Conservation (phyloP, 2,329 filamentous ascomycete species). For the Tolypocladium sp. region DNA sequence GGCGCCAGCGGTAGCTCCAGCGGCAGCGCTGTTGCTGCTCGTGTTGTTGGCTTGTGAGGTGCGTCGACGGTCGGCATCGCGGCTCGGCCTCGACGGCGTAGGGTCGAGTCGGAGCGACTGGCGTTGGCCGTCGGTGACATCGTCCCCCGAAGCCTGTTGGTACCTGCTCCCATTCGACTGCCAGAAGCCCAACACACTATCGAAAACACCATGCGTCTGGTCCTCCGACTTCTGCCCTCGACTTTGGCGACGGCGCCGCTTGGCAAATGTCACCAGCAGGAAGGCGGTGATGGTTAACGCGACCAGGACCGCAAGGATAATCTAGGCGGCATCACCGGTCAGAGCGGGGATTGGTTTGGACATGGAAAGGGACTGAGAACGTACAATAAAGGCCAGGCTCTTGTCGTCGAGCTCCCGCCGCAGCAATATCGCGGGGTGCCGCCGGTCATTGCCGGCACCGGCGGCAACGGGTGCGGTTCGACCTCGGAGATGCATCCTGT, state of each 20-base stretch:
- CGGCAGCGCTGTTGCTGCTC: conserved; percentile 10
- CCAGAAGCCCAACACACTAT: not conserved
- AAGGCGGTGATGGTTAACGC: not conserved
- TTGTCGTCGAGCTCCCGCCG: conserved; percentile 3
- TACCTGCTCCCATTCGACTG: conserved; percentile 10
- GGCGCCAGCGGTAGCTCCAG: conserved; percentile 19
- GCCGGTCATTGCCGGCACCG: not conserved
- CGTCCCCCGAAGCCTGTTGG: conserved; percentile 19
- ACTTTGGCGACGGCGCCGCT: not conserved
- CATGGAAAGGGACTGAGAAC: not conserved
- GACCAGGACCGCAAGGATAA: not conserved
- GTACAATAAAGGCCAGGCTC: conserved; percentile 7
- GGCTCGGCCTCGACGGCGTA: not conserved
- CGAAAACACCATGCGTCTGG: not conserved
- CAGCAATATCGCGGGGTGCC: not conserved
- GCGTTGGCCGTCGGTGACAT: conserved; percentile 10
- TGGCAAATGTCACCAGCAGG: not conserved
- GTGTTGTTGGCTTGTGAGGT: not conserved
- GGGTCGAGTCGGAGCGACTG: conserved; percentile 13
- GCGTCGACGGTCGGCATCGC: not conserved
- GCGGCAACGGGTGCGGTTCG: not conserved
- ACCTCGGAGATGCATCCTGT: not conserved
- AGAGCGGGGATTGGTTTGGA: not conserved
- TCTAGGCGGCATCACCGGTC: not conserved
- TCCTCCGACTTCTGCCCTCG: not conserved